Evolutionary conservation across 352 stramenopile genomes (phyloP).

Genomic region (Pythium rhizo-oryzae): DNA sequence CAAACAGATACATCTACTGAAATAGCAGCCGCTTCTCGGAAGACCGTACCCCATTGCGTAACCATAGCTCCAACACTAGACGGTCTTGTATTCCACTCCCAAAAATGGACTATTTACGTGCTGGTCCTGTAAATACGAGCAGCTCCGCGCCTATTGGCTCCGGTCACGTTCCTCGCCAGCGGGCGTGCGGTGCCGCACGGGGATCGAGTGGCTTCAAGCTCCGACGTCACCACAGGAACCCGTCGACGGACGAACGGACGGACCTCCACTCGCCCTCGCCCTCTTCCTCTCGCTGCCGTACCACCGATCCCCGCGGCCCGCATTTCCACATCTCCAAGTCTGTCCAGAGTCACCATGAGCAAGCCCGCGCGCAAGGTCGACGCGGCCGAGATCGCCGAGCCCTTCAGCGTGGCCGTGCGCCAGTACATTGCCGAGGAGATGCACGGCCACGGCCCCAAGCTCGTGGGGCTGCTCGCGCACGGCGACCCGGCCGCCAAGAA

Average conservation of each 20-base stretch:
- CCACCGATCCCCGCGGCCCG: conserved; percentile 17
- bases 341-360: conserved; percentile 14
- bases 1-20: conserved; percentile 4
- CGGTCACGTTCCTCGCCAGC: not conserved
- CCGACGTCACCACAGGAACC: not conserved
- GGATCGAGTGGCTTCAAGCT: conserved; percentile 9
- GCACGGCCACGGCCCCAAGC: conserved; percentile 78
- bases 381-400: conserved; percentile 80
- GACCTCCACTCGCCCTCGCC: not conserved
- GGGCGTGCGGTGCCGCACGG: conserved; percentile 21
- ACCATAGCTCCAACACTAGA: not conserved
- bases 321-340: not conserved
- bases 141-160: conserved; percentile 11
- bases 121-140: conserved; percentile 13
- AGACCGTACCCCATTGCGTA: not conserved
- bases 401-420: conserved; percentile 86
- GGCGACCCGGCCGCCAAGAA: conserved; percentile 94
- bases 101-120: conserved; percentile 4
- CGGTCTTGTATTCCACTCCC: not conserved
- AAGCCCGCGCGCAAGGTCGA: conserved; percentile 62
- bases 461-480: conserved; percentile 94
- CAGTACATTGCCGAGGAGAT: conserved; percentile 82
- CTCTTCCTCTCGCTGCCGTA: conserved; percentile 2
- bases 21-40: not conserved
- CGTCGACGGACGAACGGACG: not conserved